phyloP scores from a whole-genome alignment of 2,329 filamentous ascomycete species.

The Apiospora saccharicola region DNA sequence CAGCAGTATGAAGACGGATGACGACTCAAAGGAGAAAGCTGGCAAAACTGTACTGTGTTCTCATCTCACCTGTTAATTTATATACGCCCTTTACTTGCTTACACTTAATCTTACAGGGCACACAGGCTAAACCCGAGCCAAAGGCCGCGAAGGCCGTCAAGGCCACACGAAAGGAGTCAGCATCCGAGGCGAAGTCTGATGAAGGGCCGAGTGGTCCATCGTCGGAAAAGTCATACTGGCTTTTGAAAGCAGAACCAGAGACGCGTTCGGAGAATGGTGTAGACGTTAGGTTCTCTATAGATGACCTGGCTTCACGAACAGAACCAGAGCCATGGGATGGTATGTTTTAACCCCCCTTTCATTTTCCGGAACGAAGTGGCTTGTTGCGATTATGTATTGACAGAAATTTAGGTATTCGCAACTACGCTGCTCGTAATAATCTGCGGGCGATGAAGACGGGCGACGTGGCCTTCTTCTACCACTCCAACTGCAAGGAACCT shows the following conservation, averaged over 20 bases:
- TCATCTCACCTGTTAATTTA: neutral
- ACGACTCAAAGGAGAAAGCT: neutral
- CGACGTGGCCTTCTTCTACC: slow-evolving; percentile 96
- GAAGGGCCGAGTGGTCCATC: neutral
- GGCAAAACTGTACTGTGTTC: neutral
- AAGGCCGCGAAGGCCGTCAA: neutral
- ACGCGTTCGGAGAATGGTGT: slow-evolving; percentile 84
- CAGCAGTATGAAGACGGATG: neutral
- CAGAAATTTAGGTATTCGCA: slow-evolving; percentile 42
- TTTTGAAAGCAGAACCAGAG: slow-evolving; percentile 90
- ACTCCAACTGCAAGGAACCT: slow-evolving; percentile 89
- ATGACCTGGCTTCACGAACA: slow-evolving; percentile 77
- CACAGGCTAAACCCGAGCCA: neutral
- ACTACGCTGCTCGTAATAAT: slow-evolving; percentile 77
- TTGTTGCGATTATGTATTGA: slow-evolving; percentile 2
- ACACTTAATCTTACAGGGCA: neutral
- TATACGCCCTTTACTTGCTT: neutral
- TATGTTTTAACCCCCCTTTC: slow-evolving; percentile 49
- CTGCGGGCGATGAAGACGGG: slow-evolving; percentile 90
- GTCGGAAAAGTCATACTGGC: slow-evolving; percentile 65
- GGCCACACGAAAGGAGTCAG: neutral
- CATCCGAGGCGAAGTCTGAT: neutral
- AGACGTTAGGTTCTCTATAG: slow-evolving; percentile 93
- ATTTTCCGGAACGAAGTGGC: neutral
- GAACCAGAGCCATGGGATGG: slow-evolving; percentile 93